phyloP scores from a whole-genome alignment of 768 basidiomycete species.

The Leccinum arenicola region DNA sequence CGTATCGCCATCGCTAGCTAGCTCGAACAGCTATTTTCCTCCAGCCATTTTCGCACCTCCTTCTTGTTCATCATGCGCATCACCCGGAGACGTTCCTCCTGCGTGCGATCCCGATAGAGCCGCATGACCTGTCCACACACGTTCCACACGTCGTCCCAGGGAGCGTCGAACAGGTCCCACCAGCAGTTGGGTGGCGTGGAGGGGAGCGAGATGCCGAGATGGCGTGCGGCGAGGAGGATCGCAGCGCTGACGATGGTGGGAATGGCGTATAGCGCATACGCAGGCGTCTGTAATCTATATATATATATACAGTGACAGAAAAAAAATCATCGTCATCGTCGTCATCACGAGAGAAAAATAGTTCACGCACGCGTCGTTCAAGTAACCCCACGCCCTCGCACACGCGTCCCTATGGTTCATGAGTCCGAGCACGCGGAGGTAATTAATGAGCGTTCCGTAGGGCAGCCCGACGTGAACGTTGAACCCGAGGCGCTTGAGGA shows the following conservation, averaged over 20 bases:
- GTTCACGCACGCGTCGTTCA: conserved; percentile 91
- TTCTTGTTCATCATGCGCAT: conserved; percentile 67
- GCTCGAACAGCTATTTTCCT: conserved; percentile 39
- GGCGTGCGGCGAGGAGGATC: conserved; percentile 77
- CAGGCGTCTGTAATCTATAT: conserved; percentile 78
- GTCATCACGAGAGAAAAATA: not conserved
- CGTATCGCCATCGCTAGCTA: conserved; percentile 2
- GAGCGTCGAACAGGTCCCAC: conserved; percentile 94
- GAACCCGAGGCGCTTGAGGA: conserved; percentile 93
- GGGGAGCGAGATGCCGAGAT: conserved; percentile 72
- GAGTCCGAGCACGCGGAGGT: conserved; percentile 86
- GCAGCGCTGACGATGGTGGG: conserved; percentile 88
- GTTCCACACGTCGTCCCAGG: conserved; percentile 85
- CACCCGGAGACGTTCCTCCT: conserved; percentile 45
- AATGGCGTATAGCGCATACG: conserved; percentile 86
- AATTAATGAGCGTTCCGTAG: conserved; percentile 93
- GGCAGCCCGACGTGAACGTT: conserved; percentile 91
- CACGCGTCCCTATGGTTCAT: conserved; percentile 69
- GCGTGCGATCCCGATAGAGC: conserved; percentile 59
- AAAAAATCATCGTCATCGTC: no score
- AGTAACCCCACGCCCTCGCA: conserved; percentile 85
- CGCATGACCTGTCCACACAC: conserved; percentile 84
- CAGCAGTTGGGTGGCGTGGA: conserved; percentile 70
- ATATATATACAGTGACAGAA: no score
- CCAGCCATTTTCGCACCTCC: conserved; percentile 81